Conservation (phyloP, 2,329 filamentous ascomycete species). For the Pyrenophora tritici-repentis region DNA sequence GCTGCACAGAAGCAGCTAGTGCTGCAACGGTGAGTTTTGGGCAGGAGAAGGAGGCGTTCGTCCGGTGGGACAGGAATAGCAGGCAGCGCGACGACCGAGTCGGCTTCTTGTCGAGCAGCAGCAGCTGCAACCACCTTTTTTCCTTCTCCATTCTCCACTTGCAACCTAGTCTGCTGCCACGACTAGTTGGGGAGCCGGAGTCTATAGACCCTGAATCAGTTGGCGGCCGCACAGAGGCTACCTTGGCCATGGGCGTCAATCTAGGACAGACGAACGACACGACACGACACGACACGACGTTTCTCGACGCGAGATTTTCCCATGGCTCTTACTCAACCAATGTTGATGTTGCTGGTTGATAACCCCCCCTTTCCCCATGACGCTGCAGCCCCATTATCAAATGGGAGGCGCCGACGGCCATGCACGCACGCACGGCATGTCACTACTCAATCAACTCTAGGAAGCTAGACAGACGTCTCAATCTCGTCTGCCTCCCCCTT, state of each 20-base stretch:
- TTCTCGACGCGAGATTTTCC: too few species aligned
- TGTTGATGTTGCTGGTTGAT: background rate
- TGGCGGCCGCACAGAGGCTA: background rate
- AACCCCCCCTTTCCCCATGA: too few species aligned
- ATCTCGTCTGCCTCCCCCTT: too few species aligned
- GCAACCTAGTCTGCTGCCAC: conserved; percentile 13
- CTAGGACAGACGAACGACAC: background rate
- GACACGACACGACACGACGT: too few species aligned
- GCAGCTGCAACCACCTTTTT: too few species aligned
- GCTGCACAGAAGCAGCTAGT: conserved; percentile 28
- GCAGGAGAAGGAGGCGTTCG: conserved; percentile 28
- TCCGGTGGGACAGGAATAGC: conserved; percentile 35
- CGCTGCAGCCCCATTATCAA: background rate
- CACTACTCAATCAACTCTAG: too few species aligned
- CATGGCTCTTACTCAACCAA: background rate
- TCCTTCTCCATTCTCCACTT: conserved; percentile 17
- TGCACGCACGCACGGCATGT: too few species aligned
- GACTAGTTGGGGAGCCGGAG: conserved; percentile 7
- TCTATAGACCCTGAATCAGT: conserved; percentile 16
- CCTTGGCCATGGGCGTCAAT: too few species aligned
- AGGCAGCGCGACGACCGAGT: conserved; percentile 7
- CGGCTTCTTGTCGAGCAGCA: too few species aligned
- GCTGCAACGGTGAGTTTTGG: conserved; percentile 33
- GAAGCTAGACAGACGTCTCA: too few species aligned
- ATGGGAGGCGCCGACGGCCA: background rate